phyloP scores from a whole-genome alignment of 805 yeast species.

The Candida nemodendra region DNA sequence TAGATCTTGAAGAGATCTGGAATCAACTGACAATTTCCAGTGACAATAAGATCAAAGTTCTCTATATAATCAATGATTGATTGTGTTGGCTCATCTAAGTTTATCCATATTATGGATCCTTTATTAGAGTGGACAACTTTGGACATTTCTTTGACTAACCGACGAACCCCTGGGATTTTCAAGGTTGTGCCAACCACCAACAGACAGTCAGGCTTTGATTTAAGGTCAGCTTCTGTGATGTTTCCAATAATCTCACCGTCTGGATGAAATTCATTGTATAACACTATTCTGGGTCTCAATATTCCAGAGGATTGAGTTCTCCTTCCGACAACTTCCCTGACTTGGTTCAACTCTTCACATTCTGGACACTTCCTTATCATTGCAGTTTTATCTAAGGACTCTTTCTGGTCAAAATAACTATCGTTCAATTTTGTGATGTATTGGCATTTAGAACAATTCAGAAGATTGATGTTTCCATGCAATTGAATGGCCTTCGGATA shows the following conservation, averaged over 20 bases:
- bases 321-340: conserved; percentile 60
- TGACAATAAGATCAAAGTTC: conserved; percentile 54
- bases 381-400: conserved; percentile 39
- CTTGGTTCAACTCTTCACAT: conserved; percentile 56
- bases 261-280: conserved; percentile 78
- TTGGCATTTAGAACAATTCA: conserved; percentile 77
- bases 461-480: conserved; percentile 74
- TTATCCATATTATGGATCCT: conserved; percentile 63
- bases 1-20: conserved; percentile 34
- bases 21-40: conserved; percentile 64
- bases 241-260: conserved; percentile 86
- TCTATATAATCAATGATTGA: conserved; percentile 49
- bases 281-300: conserved; percentile 62
- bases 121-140: conserved; percentile 52
- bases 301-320: conserved; percentile 62
- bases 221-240: conserved; percentile 64
- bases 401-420: conserved; percentile 37
- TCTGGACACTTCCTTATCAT: conserved; percentile 55
- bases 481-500: conserved; percentile 68
- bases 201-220: conserved; percentile 68
- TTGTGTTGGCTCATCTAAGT: conserved; percentile 53
- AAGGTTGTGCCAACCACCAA: conserved; percentile 83
- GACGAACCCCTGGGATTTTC: conserved; percentile 71
- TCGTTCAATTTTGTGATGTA: conserved; percentile 55
- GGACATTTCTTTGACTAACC: conserved; percentile 60